Evolutionary conservation across 1,139 yeast species (phyloP), one percentile per base, ranked within the genome.

Genomic region (Nakaseomyces kungkrabaensis): DNA sequence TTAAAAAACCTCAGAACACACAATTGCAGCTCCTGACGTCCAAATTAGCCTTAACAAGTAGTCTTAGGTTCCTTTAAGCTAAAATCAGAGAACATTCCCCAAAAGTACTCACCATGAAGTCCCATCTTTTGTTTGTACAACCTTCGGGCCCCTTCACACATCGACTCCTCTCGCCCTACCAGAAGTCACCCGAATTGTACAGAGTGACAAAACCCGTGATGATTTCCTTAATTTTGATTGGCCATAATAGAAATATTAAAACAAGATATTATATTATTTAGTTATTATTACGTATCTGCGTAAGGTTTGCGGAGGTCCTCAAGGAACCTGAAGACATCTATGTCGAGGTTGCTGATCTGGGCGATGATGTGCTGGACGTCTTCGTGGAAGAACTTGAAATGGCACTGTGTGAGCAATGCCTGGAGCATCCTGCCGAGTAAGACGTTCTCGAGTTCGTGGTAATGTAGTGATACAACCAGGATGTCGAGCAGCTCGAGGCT

Each of bases 401-500:
- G 45, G 26, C 46, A 41, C 42, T 47, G 46, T 26, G 22, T 26
- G n/a, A 47, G 34, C 22, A 42, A 9, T 22, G 38, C 27, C n/a
- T 17, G 9, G 38, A 47, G 36, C 34, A 47, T 27, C 25, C 17
- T n/a, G 22, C 25, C 41, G 33, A 42, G 33, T 11, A 47, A 22
- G 29, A 42, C 32, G 31, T 33, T 26, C 31, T 41, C 33, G 11
- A 41, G 33, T 6, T 47, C 45, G 22, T 43, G 42, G 26, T 47
- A 47, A 27, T 36, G 34, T 22, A 37, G 8, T 13, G 44, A 31
- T 10, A 47, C 49, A 32, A 47, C 38, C 25, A 47, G 29, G 34
- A 47, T 47, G 41, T 47, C 49, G 24, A 47, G 24, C 4, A 47
- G 46, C n/a, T 47, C 49, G 25, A 47, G 41, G 26, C 36, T 32